Conservation (phyloP, 768 basidiomycete species). For the Krasilnikovozyma curviuscula region DNA sequence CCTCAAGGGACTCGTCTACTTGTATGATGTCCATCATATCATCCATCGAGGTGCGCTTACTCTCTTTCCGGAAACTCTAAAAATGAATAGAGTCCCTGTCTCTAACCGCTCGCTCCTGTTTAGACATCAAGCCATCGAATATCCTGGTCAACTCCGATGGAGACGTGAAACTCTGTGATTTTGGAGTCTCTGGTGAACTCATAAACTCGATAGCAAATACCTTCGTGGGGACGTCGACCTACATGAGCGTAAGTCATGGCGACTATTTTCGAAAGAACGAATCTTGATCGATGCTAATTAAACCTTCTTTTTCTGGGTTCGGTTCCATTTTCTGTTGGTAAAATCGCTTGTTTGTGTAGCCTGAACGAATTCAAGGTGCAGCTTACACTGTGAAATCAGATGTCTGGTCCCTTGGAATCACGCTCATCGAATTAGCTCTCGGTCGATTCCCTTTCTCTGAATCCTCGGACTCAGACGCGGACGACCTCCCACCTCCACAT, state of each 20-base stretch:
- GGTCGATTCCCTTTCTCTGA: constrained; percentile 88
- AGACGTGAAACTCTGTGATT: constrained; percentile 97
- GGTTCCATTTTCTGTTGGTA: not conserved
- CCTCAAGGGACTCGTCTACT: constrained; percentile 81
- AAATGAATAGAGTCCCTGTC: not conserved
- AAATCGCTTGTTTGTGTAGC: no score
- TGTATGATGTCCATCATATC: constrained; percentile 90
- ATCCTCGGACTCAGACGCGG: constrained; percentile 9
- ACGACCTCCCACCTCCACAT: constrained; percentile 9
- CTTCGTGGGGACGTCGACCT: constrained; percentile 95
- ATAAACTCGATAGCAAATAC: constrained; percentile 99
- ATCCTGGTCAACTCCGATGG: constrained; percentile 85
- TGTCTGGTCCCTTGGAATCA: constrained; percentile 96
- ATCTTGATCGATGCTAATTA: not conserved
- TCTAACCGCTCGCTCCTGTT: not conserved
- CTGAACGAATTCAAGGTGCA: constrained; percentile 95
- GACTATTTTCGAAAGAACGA: not conserved
- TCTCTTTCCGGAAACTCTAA: not conserved
- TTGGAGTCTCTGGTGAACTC: constrained; percentile 94
- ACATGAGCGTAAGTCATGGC: constrained; percentile 67
- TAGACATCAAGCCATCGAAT: constrained; percentile 98
- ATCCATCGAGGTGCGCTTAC: constrained; percentile 83
- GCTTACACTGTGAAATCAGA: constrained; percentile 98
- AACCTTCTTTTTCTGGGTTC: not conserved
- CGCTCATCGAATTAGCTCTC: constrained; percentile 85